Percentiles rank a stretch among this genome's conserved stretches.
phyloP scores from a whole-genome alignment of 441 rosid genomes.

The Breynia disticha region DNA sequence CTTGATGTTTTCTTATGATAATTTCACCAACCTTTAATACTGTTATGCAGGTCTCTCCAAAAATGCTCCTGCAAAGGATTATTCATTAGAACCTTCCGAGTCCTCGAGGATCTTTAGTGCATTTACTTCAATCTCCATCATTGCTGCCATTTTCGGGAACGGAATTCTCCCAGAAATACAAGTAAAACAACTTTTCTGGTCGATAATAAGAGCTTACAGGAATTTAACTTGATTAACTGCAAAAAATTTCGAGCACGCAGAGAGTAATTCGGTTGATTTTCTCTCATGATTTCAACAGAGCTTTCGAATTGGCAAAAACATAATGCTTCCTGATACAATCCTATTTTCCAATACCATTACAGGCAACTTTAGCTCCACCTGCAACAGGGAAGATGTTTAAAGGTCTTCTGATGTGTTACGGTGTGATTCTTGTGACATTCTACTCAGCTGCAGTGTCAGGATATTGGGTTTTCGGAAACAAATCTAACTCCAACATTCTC shows the following conservation, averaged over 20 bases:
- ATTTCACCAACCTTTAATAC: no score
- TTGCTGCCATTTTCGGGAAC: constrained; percentile 84
- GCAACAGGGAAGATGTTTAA: constrained; percentile 57
- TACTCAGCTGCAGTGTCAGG: constrained; percentile 45
- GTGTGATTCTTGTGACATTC: constrained; percentile 26
- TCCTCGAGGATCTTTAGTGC: constrained; percentile 62
- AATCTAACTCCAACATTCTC: constrained; percentile 11
- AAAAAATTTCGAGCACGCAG: no score
- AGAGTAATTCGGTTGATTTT: no score
- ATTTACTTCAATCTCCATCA: constrained; percentile 74
- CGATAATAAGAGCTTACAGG: no score
- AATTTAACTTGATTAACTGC: no score
- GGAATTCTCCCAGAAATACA: constrained; percentile 93
- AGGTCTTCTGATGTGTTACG: constrained; percentile 39
- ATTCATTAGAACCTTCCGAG: constrained; percentile 48
- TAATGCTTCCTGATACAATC: not conserved
- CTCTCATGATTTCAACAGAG: not conserved
- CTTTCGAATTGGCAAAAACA: not conserved
- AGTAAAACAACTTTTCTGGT: constrained; percentile 22
- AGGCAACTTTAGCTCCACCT: constrained; percentile 75
- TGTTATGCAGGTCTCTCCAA: constrained; percentile 39
- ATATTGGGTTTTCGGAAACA: constrained; percentile 51
- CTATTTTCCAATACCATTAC: constrained; percentile 4
- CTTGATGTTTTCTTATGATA: no score
- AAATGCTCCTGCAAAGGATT: constrained; percentile 55